Percentiles rank a stretch among this genome's conserved stretches.
These are phyloP conservation scores for Penicillium subrubescens DNA, from an alignment of 495 filamentous ascomycete species.

Conservation along the genomic window DNA sequence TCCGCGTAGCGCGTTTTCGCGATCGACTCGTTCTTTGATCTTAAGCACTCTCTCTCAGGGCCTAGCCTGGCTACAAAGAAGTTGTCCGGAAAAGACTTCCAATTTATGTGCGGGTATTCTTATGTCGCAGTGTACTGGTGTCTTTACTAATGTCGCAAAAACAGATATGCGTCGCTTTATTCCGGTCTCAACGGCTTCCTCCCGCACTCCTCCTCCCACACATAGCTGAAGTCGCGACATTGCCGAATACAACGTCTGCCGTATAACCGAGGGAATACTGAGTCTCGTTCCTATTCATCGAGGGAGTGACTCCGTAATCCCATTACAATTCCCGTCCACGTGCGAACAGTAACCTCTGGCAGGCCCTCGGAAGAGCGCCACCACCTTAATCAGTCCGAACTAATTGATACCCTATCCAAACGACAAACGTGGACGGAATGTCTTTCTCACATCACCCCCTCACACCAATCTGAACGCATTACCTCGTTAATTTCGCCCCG, in stretches of 20 bases:
- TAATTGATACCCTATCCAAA: background rate
- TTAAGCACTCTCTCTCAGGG: background rate
- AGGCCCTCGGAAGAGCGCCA: background rate
- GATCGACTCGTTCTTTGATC: conserved; percentile 7
- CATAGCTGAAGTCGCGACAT: background rate
- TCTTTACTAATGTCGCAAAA: background rate
- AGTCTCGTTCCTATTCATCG: background rate
- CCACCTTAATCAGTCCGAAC: background rate
- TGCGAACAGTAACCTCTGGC: background rate
- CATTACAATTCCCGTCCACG: background rate
- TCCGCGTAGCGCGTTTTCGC: conserved; percentile 18
- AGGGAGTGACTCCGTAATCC: too few relatives aligned
- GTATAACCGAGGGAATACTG: background rate
- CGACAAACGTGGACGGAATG: background rate
- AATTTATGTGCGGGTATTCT: background rate
- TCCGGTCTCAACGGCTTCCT: background rate
- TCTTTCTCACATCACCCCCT: background rate
- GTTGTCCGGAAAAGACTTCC: background rate
- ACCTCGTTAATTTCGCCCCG: background rate
- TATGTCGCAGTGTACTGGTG: background rate
- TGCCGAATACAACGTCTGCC: background rate
- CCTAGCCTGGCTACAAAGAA: too few relatives aligned
- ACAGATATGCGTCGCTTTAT: background rate
- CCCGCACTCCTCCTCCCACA: background rate
- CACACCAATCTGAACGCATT: background rate